These are phyloP conservation scores for Tricholoma matsutake DNA, from an alignment of 768 basidiomycete species.

Conservation along the genomic window DNA sequence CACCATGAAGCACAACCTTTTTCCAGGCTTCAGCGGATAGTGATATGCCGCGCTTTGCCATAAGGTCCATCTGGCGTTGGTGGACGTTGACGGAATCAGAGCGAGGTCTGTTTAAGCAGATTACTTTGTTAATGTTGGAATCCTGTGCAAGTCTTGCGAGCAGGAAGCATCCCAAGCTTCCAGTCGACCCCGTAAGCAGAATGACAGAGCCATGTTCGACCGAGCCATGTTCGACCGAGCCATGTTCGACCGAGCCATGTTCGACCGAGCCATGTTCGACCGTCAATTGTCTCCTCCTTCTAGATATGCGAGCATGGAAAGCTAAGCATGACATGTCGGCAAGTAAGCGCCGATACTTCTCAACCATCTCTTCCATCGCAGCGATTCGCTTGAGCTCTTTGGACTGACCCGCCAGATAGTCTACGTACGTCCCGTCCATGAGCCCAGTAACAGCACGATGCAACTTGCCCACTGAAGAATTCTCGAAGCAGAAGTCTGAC, in stretches of 20 bases:
- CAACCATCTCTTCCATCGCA: conserved; percentile 28
- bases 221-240: no score
- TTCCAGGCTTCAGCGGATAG: conserved; percentile 24
- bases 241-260: no score
- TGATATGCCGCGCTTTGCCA: conserved; percentile 28
- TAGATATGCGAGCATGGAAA: conserved; percentile 10
- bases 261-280: conserved; percentile 17
- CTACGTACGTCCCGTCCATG: conserved; percentile 15
- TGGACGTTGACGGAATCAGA: conserved; percentile 11
- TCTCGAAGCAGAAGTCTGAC: conserved; percentile 28
- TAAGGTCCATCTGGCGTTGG: conserved; percentile 26
- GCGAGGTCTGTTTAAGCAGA: conserved; percentile 28
- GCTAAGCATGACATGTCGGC: conserved; percentile 10
- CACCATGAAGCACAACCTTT: conserved; percentile 27
- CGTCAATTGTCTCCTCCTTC: conserved; percentile 4
- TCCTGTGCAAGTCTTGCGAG: conserved; percentile 26
- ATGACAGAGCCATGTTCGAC: conserved; percentile 21
- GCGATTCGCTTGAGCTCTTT: conserved; percentile 16
- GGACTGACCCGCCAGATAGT: not conserved
- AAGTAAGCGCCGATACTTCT: conserved; percentile 20
- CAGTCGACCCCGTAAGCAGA: conserved; percentile 37
- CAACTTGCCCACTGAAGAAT: conserved; percentile 27
- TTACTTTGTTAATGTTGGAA: conserved; percentile 24
- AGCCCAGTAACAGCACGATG: conserved; percentile 17
- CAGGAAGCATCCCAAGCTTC: conserved; percentile 34